Evolutionary conservation across 2,329 filamentous ascomycete species (phyloP), one percentile per base, ranked within the genome.

Genomic region (Scorias spongiosa): DNA sequence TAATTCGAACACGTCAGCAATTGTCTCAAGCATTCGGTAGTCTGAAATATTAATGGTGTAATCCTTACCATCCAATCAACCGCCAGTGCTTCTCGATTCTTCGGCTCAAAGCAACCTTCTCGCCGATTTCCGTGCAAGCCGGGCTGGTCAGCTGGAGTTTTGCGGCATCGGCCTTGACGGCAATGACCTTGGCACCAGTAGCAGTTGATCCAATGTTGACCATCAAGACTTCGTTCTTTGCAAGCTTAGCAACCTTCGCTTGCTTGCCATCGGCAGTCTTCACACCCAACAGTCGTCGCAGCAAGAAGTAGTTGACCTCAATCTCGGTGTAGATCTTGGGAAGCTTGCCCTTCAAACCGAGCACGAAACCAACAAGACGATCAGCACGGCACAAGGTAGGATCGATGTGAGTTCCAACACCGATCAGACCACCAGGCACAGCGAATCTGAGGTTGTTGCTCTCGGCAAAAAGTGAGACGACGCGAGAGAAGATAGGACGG

Each of bases 21-120:
- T 26, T 5, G 26, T 17, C 14, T 18, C 29, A 20, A 11, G 9
- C 14, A 7, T 38, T 17, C 11, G 12, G 14, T 6, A 9, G 4
- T 5, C 32, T 5, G 32, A 12, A 36, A 12, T 36, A 9, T n/a
- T 5, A 10, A 36, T 1, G n/a, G n/a, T n/a, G 11, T 11, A 20
- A 40, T 18, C 38, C 50, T 37, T 48, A 55, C 85, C 85, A 93
- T 56, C 86, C 85, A 57, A 93, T 93, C 61, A 93, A 74, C 69
- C 87, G 84, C 89, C 89, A 96, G 69, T 95, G 89, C 78, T 96
- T 96, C 69, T 98, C 91, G 59, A 96, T 95, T 80, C 91, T 84
- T 69, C 91, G 76, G 63, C 80, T 87, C 60, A 98, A 74, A 37
- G 91, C 91, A 59, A 98, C 88, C 81, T 98, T 96, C 74, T 98